Percentiles rank a stretch among this genome's conserved stretches.
phyloP scores from a whole-genome alignment of 306 rosid genomes.

The Glycine tomentella region DNA sequence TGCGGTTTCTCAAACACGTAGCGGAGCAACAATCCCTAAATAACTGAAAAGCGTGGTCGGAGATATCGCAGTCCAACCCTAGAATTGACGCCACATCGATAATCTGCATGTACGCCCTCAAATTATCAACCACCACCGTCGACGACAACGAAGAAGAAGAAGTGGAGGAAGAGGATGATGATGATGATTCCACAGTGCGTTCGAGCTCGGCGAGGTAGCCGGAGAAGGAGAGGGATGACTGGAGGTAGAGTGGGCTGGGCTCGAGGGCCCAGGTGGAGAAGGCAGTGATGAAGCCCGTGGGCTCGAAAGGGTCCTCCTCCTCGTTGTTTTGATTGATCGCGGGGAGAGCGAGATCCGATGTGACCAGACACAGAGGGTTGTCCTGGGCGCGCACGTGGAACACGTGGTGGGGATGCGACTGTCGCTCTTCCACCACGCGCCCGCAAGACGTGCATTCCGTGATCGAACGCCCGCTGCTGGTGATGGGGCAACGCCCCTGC shows the following conservation, averaged over 20 bases:
- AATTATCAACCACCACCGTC: conserved; percentile 80
- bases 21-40: conserved; percentile 98
- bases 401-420: conserved; percentile 85
- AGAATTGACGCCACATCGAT: conserved; percentile 89
- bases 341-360: conserved; percentile 94
- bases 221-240: conserved; percentile 82
- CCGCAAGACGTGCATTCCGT: conserved; percentile 93
- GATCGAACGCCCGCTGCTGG: conserved; percentile 69
- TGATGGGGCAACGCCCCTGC: conserved; percentile 86
- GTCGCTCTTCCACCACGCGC: conserved; percentile 88
- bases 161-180: conserved; percentile 58
- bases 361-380: conserved; percentile 90
- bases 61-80: conserved; percentile 83
- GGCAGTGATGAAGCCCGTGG: conserved; percentile 93
- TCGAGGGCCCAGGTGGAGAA: conserved; percentile 97
- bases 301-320: conserved; percentile 89
- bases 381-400: conserved; percentile 93
- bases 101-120: conserved; percentile 98
- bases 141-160: conserved; percentile 57
- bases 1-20: conserved; percentile 92
- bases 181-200: conserved; percentile 78
- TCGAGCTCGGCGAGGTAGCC: conserved; percentile 98
- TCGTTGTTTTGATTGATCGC: conserved; percentile 43
- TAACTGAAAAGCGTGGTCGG: conserved; percentile 89
- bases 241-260: conserved; percentile 80